Base-by-base conservation (phyloP, 768 basidiomycete species). In the Rubroboletus pulcherrimus region DNA sequence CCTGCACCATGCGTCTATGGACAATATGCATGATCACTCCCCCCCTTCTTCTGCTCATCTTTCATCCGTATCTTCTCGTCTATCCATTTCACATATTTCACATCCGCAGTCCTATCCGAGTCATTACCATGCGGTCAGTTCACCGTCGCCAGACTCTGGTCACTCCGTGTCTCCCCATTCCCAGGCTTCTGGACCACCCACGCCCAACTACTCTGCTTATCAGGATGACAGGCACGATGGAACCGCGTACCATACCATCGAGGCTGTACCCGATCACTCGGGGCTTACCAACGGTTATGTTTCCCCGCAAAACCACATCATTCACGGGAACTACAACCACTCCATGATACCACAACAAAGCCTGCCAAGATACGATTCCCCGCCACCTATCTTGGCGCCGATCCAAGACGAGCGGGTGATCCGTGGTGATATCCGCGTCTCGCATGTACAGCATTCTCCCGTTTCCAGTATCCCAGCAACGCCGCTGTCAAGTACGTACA, bases 51-150 rank as follows among this genome's bases (percentile, higher is more conserved):
- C 67, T 3, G 63, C 65, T 2, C 69, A 64, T 51, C 66, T 68
- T 8, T 64, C 74, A 0, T 66, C 79, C 5, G 69, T 76, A 4
- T 69, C 76, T 5, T 83, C 81, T n/a, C 78, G 83, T 10, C 78
- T 82, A 40, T 83, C 82, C 7, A 81, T 84, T 26, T 82, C 82
- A 0, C 82, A 83, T 54, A 79, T 84, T 24, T 82, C 81, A 0
- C 80, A 82, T 55, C 81, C 81, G 0, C 78, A 79, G 12, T 68
- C 77, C 21, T 77, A 79, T 54, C 69, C 74, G 47, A 68, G 5
- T 5, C 75, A 60, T 66, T 77, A 64, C 56, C 72, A 56, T 59
- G 68, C 60, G 5, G 71, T 71, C 49, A 69, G 73, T 49, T 73
- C 80, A 0, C 76, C 79, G 0, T 83, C 83, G 0, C 80, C 83